Evolutionary conservation across 345 rosid genomes (phyloP).

Genomic region (Hevea brasiliensis): DNA sequence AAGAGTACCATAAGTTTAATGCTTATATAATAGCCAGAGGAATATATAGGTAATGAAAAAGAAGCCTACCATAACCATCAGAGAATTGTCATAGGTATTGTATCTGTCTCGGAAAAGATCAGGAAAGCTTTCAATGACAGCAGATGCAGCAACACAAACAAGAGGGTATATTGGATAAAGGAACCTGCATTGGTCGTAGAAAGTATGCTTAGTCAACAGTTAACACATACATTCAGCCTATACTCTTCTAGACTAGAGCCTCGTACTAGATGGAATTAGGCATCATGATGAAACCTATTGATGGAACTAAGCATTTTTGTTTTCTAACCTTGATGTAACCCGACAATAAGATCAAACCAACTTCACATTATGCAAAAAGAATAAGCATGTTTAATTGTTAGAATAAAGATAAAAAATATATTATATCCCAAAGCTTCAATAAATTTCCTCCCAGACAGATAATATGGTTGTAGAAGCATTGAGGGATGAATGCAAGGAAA

Average conservation of each 20-base stretch:
- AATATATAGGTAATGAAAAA: slow-evolving; percentile 4
- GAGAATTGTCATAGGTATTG: slow-evolving; percentile 46
- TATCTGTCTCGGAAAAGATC: slow-evolving; percentile 71
- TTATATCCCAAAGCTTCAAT: background rate
- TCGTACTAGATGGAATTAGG: slow-evolving; percentile 1
- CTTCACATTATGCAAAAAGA: no score
- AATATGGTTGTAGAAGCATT: background rate
- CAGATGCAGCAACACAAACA: slow-evolving; percentile 90
- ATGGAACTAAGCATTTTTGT: no score
- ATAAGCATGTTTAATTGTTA: background rate
- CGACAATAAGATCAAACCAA: background rate
- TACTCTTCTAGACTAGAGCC: background rate
- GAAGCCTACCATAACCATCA: slow-evolving; percentile 54
- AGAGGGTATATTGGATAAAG: slow-evolving; percentile 95
- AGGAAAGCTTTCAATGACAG: slow-evolving; percentile 95
- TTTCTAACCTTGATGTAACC: no score
- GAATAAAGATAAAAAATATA: background rate
- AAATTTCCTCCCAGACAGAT: background rate
- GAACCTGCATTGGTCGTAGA: slow-evolving; percentile 53
- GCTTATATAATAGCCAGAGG: slow-evolving; percentile 3
- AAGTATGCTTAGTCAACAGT: slow-evolving; percentile 14
- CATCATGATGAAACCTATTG: background rate
- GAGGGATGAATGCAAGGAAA: no score
- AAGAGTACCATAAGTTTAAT: slow-evolving; percentile 3
- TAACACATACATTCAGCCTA: background rate